Base-by-base conservation (phyloP, 257 asterid species). In the Gynochthodes officinalis region DNA sequence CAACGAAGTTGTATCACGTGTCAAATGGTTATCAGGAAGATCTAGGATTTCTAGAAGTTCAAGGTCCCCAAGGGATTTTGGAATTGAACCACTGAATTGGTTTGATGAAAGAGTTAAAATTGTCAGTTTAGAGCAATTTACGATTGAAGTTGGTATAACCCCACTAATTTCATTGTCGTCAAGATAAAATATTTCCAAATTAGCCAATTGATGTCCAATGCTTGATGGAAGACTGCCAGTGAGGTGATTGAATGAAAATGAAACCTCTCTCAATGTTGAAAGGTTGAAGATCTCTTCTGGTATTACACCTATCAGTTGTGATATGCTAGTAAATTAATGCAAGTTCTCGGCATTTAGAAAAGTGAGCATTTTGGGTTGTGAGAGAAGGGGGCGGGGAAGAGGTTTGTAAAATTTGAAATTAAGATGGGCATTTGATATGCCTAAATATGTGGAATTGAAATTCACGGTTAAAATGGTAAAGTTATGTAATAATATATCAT, bases 241-340 rank as follows among this genome's bases (percentile, higher is more conserved):
- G 1, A 42, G 1, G 7, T 6, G 5, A n/a, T 64, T 64, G 13
- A 14, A 2, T 42, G 3, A 14, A 35, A 15, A 1, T 7, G 4
- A 21, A 21, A 42, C 6, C 11, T 8, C 1, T 0, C 53, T 40
- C 16, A 40, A 7, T n/a, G 2, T 32, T 39, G 69, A 64, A 1
- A 64, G 69, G 21, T 64, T 64, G 53, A 64, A 64, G 53, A 64
- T 44, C 25, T 64, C 70, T 25, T 23, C 32, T 11, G 54, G 70
- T 19, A 64, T 21, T 64, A 4, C 33, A 64, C 69, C 69, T 64
- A 64, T 1, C 18, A 57, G 5, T 42, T n/a, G n/a, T n/a, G n/a
- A n/a, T n/a, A n/a, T n/a, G n/a, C n/a, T n/a, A 42, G 10, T 10
- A 42, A n/a, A n/a, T n/a, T n/a, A n/a, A n/a, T n/a, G n/a, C n/a